Percentiles rank a stretch among this genome's conserved stretches.
Conservation (phyloP, 169 alveolate species). For the Cryptosporidium parvum region DNA sequence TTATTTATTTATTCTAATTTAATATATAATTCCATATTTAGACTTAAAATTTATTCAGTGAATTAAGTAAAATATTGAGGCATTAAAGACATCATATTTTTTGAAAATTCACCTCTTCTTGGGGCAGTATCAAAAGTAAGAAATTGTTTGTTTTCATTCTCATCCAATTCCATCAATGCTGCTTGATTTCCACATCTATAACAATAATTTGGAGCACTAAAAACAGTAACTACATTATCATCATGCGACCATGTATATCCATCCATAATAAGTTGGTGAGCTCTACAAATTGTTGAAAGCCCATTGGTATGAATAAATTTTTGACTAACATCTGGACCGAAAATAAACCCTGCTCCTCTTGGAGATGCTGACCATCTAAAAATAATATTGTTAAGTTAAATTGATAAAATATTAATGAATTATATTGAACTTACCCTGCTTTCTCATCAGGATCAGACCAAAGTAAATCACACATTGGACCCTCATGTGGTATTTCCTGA, state of each 20-base stretch:
- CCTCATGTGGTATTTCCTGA: constrained; percentile 97
- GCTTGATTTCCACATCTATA: constrained; percentile 95
- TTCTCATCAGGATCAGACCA: constrained; percentile 98
- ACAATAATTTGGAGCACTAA: constrained; percentile 96
- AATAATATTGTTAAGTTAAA: constrained; percentile 11
- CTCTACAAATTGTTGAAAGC: constrained; percentile 94
- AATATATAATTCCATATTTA: not conserved
- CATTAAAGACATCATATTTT: constrained; percentile 18
- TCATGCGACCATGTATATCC: constrained; percentile 93
- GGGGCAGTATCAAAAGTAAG: constrained; percentile 92
- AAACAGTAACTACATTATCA: constrained; percentile 92
- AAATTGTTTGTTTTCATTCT: constrained; percentile 89
- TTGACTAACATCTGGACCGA: constrained; percentile 94
- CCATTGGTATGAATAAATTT: constrained; percentile 93
- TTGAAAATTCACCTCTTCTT: constrained; percentile 80
- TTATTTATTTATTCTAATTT: too few species aligned
- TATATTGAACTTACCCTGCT: constrained; percentile 80
- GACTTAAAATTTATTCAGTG: not conserved
- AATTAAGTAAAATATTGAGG: constrained; percentile 69
- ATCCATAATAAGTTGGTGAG: constrained; percentile 95
- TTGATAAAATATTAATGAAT: not conserved
- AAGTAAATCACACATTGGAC: constrained; percentile 98
- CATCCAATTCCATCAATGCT: constrained; percentile 96
- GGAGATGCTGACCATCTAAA: constrained; percentile 94
- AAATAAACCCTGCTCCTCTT: constrained; percentile 98